Conservation (phyloP, 2,329 filamentous ascomycete genomes). For the Cladosporium cucumerinum region DNA sequence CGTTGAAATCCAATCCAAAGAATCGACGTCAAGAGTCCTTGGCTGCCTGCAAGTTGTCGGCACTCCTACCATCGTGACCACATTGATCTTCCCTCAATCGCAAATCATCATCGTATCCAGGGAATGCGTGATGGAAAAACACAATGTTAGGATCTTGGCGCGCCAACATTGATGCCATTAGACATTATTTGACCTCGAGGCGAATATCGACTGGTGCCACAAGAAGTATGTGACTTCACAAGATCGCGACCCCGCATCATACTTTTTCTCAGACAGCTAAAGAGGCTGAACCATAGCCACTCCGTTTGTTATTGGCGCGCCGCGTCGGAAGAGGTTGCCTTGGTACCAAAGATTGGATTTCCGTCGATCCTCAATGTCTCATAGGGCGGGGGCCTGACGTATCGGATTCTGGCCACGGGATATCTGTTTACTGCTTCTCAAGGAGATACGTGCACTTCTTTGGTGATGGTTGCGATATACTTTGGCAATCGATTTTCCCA, state of each 20-base stretch:
- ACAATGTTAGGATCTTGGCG: neutral
- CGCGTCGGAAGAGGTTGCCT: slow-evolving; percentile 7
- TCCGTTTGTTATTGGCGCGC: neutral
- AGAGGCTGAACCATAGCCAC: slow-evolving; percentile 4
- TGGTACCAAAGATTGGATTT: neutral
- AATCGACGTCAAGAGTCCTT: neutral
- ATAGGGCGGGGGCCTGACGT: neutral
- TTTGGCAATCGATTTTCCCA: neutral
- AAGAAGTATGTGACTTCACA: neutral
- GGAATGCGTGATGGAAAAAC: neutral
- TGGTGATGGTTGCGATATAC: neutral
- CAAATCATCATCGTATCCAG: neutral
- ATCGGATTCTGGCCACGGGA: neutral
- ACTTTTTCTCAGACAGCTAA: neutral
- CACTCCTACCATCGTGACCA: neutral
- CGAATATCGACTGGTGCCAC: neutral
- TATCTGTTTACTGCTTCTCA: neutral
- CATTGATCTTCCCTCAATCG: neutral
- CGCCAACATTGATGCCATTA: neutral
- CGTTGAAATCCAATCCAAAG: neutral
- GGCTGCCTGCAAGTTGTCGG: neutral
- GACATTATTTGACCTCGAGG: neutral
- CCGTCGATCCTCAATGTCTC: neutral
- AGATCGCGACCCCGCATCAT: neutral
- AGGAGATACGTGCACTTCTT: neutral